Evolutionary conservation across 129 eudicot species (phyloP).

Genomic region (Artemisia argyi): DNA sequence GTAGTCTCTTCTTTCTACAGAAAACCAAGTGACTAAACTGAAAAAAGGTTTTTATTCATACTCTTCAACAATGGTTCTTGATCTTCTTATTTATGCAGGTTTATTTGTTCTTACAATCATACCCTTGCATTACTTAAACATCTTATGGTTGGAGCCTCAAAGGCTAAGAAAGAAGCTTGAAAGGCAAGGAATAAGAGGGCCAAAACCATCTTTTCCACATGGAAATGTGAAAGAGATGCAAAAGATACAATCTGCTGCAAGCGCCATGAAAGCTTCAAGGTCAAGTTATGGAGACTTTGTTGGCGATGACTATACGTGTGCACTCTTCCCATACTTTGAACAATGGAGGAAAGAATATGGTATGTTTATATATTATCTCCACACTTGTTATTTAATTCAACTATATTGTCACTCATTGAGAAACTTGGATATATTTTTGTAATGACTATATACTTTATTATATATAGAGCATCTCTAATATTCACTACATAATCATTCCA

Average conservation of each 20-base stretch:
- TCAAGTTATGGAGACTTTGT: constrained; percentile 44
- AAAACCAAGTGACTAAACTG: constrained; percentile 21
- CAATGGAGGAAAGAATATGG: constrained; percentile 90
- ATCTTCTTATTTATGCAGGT: constrained; percentile 23
- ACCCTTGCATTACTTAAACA: constrained; percentile 36
- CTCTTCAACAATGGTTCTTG: constrained; percentile 28
- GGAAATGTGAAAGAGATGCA: constrained; percentile 88
- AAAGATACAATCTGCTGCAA: constrained; percentile 53
- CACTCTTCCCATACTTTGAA: constrained; percentile 86
- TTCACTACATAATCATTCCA: too few species aligned
- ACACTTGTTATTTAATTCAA: background rate
- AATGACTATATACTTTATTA: too few species aligned
- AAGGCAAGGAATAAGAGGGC: constrained; percentile 76
- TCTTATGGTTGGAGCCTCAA: constrained; percentile 49
- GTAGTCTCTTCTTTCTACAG: constrained; percentile 11
- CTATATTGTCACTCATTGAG: too few species aligned
- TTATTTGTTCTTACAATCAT: constrained; percentile 25
- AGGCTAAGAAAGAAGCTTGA: constrained; percentile 55
- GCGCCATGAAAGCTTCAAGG: constrained; percentile 16
- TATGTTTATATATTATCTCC: constrained; percentile 23
- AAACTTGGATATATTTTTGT: too few species aligned
- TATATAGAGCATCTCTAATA: too few species aligned
- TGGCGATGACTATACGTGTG: constrained; percentile 75
- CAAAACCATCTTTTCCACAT: constrained; percentile 59
- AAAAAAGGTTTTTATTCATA: background rate